A percentile compares a stretch with the other conserved stretches of the same genome.
These are phyloP conservation scores for Ophiostoma perfectum DNA, from an alignment of 2,329 filamentous ascomycete species.

Conservation along the genomic window DNA sequence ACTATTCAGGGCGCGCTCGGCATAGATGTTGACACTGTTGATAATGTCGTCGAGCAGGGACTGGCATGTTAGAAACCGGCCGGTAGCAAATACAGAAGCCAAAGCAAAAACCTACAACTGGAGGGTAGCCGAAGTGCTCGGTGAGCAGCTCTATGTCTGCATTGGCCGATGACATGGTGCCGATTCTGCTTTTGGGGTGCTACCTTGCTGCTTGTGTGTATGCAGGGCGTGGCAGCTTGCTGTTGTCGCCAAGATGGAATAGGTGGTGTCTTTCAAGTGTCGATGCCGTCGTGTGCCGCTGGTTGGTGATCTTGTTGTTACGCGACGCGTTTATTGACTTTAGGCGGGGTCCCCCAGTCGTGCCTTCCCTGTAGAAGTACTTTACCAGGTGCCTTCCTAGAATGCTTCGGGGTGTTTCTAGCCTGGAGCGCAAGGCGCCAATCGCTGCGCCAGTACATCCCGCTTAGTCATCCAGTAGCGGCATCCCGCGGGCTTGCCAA, in stretches of 20 bases:
- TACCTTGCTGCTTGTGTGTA: background rate
- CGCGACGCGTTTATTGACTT: slow-evolving; percentile 16
- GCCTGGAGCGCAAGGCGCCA: background rate
- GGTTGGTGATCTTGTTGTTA: background rate
- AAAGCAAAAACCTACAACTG: slow-evolving; percentile 59
- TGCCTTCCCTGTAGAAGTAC: slow-evolving; percentile 1
- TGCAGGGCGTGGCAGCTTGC: background rate
- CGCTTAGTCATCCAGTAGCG: slow-evolving; percentile 6
- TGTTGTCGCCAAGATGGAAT: too few species aligned
- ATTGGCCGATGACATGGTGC: slow-evolving; percentile 30
- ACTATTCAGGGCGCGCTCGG: slow-evolving; percentile 81
- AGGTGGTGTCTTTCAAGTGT: background rate
- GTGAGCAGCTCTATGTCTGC: slow-evolving; percentile 69
- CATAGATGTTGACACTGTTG: slow-evolving; percentile 89
- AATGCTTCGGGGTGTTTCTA: background rate
- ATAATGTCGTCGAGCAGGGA: slow-evolving; percentile 96
- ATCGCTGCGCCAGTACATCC: too few species aligned
- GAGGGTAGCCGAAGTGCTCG: slow-evolving; percentile 93
- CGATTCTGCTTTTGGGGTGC: background rate
- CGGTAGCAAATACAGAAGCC: background rate
- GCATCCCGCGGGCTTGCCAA: background rate
- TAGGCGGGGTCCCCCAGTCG: slow-evolving; percentile 5
- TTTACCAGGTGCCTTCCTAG: background rate
- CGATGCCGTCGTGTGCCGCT: background rate
- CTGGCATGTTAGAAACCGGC: slow-evolving; percentile 41